Evolutionary conservation across 495 filamentous ascomycete genomes (phyloP).

Genomic region (Penicillium simplicissimum): DNA sequence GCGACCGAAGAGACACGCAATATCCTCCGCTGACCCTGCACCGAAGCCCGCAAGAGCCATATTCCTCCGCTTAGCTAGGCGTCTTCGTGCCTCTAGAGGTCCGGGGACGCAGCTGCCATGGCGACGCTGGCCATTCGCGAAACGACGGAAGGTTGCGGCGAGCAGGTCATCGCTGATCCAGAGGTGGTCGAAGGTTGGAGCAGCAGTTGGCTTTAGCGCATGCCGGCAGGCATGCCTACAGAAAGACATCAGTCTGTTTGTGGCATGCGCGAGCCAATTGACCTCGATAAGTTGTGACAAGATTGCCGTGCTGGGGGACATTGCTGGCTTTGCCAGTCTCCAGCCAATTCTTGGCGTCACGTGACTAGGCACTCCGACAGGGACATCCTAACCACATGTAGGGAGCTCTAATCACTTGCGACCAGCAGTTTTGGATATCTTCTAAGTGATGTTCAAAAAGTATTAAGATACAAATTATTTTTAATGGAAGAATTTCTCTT

Average conservation of each 20-base stretch:
- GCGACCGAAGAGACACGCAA: slow-evolving; percentile 44
- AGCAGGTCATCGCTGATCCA: slow-evolving; percentile 60
- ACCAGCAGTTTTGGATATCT: not conserved
- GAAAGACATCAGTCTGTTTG: slow-evolving; percentile 40
- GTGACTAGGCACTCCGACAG: not conserved
- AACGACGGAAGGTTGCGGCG: slow-evolving; percentile 49
- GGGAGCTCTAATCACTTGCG: not conserved
- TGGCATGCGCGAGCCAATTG: slow-evolving; percentile 34
- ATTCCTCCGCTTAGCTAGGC: slow-evolving; percentile 52
- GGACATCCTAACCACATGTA: not conserved
- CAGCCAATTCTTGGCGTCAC: slow-evolving; percentile 14
- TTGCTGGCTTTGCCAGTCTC: slow-evolving; percentile 14
- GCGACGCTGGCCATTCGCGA: slow-evolving; percentile 45
- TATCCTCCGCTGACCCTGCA: slow-evolving; percentile 34
- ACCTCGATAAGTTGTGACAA: slow-evolving; percentile 7
- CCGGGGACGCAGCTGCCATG: slow-evolving; percentile 59
- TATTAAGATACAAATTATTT: too few species aligned
- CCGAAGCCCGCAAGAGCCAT: slow-evolving; percentile 45
- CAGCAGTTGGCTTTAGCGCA: slow-evolving; percentile 33
- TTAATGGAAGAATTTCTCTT: not conserved
- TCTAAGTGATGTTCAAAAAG: too few species aligned
- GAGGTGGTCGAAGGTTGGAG: slow-evolving; percentile 38
- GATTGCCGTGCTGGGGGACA: not conserved
- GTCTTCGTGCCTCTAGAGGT: slow-evolving; percentile 58
- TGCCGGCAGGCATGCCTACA: slow-evolving; percentile 49